Evolutionary conservation across 805 yeast species (phyloP).

Genomic region (Ogataea trehaloabstinens): DNA sequence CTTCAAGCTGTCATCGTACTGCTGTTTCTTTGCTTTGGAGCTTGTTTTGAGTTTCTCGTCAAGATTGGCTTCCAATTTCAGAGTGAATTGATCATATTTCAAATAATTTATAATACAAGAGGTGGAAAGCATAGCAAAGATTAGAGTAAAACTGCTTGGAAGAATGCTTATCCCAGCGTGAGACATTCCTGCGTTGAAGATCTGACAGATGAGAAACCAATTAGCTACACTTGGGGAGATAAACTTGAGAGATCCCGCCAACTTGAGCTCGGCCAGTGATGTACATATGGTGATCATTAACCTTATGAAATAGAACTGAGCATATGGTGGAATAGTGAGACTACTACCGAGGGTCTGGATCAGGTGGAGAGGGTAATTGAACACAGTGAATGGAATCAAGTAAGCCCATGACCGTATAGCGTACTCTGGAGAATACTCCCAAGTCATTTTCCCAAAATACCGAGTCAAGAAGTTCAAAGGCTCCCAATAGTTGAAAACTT

Average conservation of each 20-base stretch:
- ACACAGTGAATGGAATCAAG: conserved; percentile 45
- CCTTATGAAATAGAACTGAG: conserved; percentile 55
- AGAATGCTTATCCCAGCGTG: conserved; percentile 85
- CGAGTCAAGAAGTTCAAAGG: conserved; percentile 77
- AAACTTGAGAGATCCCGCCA: conserved; percentile 42
- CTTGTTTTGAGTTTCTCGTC: conserved; percentile 13
- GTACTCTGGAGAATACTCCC: conserved; percentile 93
- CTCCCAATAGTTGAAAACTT: conserved; percentile 91
- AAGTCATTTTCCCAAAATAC: conserved; percentile 88
- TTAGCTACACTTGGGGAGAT: conserved; percentile 43
- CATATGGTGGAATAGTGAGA: conserved; percentile 19
- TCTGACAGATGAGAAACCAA: conserved; percentile 62
- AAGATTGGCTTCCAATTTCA: conserved; percentile 16
- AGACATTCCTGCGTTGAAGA: conserved; percentile 76
- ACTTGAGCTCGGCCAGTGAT: conserved; percentile 50
- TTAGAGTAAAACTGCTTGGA: conserved; percentile 79
- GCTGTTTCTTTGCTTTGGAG: conserved; percentile 11
- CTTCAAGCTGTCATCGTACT: conserved; percentile 16
- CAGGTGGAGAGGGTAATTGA: conserved; percentile 23
- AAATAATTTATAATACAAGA: conserved; percentile 37
- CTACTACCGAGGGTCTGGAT: conserved; percentile 4
- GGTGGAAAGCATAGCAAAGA: conserved; percentile 45
- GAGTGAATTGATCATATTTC: conserved; percentile 21
- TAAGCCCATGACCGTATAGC: conserved; percentile 88
- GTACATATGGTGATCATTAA: conserved; percentile 39